These are phyloP conservation scores for Hepatocystis sp. DNA, from an alignment of 169 alveolate genomes.

Conservation along the genomic window DNA sequence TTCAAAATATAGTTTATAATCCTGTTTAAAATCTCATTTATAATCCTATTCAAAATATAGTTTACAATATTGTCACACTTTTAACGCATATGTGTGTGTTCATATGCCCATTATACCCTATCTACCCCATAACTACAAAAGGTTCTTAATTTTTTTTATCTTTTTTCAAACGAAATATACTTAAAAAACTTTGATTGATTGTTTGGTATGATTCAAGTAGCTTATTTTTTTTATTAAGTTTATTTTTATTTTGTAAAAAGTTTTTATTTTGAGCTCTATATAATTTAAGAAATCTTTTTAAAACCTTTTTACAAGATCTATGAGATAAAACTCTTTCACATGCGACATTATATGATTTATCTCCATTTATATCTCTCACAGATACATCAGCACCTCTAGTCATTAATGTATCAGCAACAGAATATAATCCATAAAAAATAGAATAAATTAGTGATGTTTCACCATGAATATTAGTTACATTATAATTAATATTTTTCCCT, in stretches of 20 bases:
- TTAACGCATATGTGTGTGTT: too few relatives aligned
- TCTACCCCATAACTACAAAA: neutral
- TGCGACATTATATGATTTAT: slow-evolving; percentile 74
- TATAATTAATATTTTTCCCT: slow-evolving; percentile 78
- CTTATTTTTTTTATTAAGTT: slow-evolving; percentile 63
- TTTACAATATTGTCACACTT: too few relatives aligned
- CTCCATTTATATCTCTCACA: slow-evolving; percentile 70
- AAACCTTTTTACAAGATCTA: slow-evolving; percentile 64
- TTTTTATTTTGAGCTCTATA: slow-evolving; percentile 73
- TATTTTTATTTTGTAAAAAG: slow-evolving; percentile 45
- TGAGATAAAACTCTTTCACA: slow-evolving; percentile 72
- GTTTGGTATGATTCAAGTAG: slow-evolving; percentile 62
- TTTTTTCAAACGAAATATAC: slow-evolving; percentile 61
- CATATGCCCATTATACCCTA: too few relatives aligned
- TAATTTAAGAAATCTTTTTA: slow-evolving; percentile 63
- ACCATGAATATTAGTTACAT: slow-evolving; percentile 76
- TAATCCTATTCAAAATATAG: too few relatives aligned
- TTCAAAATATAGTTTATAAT: too few relatives aligned
- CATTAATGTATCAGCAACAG: slow-evolving; percentile 71
- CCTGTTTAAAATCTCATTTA: too few relatives aligned
- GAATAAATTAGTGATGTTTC: slow-evolving; percentile 72
- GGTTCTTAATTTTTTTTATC: slow-evolving; percentile 31
- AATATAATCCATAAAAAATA: slow-evolving; percentile 67
- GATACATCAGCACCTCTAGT: slow-evolving; percentile 75
- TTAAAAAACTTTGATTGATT: slow-evolving; percentile 59